Evolutionary conservation across 2,329 filamentous ascomycete species (phyloP).

Genomic region (Diaporthe ilicicola): DNA sequence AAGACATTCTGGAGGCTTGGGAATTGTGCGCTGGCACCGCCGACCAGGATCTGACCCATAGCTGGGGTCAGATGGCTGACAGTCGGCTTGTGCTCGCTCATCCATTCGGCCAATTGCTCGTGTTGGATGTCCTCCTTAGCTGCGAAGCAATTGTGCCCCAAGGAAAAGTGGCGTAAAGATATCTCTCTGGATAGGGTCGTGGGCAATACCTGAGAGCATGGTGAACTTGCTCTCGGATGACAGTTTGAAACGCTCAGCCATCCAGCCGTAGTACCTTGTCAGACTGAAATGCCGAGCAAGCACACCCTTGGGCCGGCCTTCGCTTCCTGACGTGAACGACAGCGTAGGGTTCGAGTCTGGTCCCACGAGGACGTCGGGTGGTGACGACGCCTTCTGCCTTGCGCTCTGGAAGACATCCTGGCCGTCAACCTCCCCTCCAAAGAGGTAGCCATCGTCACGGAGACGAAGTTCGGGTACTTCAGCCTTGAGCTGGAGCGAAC

Average conservation of each 20-base stretch:
- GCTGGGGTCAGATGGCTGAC: conserved; percentile 93
- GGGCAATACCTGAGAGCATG: conserved; percentile 84
- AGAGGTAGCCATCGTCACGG: conserved; percentile 73
- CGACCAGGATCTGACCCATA: conserved; percentile 95
- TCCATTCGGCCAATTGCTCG: conserved; percentile 89
- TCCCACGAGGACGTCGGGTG: conserved; percentile 80
- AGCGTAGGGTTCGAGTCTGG: conserved; percentile 85
- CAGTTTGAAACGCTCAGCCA: conserved; percentile 79
- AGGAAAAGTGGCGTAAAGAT: conserved; percentile 32
- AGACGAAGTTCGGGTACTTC: conserved; percentile 79
- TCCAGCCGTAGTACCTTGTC: conserved; percentile 91
- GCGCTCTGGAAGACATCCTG: conserved; percentile 64
- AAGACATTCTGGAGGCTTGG: conserved; percentile 81
- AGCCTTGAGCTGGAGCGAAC: conserved; percentile 76
- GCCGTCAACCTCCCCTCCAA: conserved; percentile 73
- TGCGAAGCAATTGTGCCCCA: conserved; percentile 25
- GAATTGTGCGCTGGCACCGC: conserved; percentile 80
- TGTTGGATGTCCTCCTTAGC: conserved; percentile 72
- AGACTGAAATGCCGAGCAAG: conserved; percentile 86
- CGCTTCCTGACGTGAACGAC: conserved; percentile 74
- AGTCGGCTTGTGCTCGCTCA: conserved; percentile 76
- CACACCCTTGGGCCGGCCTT: conserved; percentile 64
- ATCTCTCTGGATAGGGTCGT: conserved; percentile 64
- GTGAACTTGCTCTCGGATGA: conserved; percentile 68
- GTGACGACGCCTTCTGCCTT: conserved; percentile 58